Evolutionary conservation across 345 rosid genomes (phyloP).

Genomic region (Streptanthus diversifolius): DNA sequence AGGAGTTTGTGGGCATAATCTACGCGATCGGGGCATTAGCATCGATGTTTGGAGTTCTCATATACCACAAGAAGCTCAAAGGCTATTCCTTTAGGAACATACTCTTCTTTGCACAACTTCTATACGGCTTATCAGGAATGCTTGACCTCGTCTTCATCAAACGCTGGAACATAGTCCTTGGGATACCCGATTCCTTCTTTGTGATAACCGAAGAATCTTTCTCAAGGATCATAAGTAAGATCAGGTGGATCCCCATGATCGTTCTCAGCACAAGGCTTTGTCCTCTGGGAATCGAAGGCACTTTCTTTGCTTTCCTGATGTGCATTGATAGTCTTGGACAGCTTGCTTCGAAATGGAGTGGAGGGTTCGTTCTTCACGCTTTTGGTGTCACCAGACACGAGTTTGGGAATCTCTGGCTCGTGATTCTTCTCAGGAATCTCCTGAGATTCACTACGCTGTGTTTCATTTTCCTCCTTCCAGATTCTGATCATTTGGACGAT

Average conservation of each 20-base stretch:
- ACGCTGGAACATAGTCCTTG: conserved; percentile 59
- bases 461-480: conserved; percentile 63
- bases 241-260: conserved; percentile 80
- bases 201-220: conserved; percentile 68
- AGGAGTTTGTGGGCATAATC: conserved; percentile 68
- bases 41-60: conserved; percentile 66
- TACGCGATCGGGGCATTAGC: conserved; percentile 72
- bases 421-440: conserved; percentile 51
- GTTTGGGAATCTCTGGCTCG: conserved; percentile 64
- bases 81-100: conserved; percentile 55
- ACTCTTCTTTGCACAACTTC: conserved; percentile 58
- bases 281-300: conserved; percentile 79
- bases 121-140: conserved; percentile 61
- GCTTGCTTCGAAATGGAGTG: conserved; percentile 63
- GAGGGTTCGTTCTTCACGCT: conserved; percentile 56
- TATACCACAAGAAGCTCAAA: conserved; percentile 72
- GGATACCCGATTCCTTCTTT: conserved; percentile 74
- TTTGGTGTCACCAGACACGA: conserved; percentile 60
- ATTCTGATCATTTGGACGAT: conserved; percentile 45
- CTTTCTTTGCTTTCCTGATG: conserved; percentile 73
- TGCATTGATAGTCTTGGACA: conserved; percentile 69
- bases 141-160: conserved; percentile 65
- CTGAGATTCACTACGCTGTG: conserved; percentile 57
- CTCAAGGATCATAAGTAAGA: conserved; percentile 48
- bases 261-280: conserved; percentile 71